Base-by-base conservation (phyloP, 2,329 filamentous ascomycete genomes). In the Lecanicillium sp. region DNA sequence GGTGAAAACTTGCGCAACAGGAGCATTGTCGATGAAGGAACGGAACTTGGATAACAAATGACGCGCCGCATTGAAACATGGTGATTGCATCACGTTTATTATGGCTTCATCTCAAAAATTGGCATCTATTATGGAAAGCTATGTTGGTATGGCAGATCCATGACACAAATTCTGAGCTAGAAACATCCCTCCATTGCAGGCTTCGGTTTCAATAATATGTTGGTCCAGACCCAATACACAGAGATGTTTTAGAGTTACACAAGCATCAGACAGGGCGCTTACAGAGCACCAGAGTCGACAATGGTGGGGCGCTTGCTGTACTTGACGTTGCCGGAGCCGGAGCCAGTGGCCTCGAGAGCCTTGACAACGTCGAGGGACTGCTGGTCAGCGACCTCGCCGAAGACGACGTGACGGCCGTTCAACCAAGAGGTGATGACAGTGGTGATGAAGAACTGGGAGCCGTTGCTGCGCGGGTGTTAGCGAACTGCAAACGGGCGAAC, bases 391-490 rank as follows among this genome's bases (percentile, higher is more conserved):
- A 90, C 85, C 73, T 87, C 75, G 65, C 87, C 88, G 71, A 90
- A 90, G 65, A 90, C 86, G 69, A 90, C 86, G 77, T 93, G 87
- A 68, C 85, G 85, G 64, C 80, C 81, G 67, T 93, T 79, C 58
- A 93, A 77, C 78, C 95, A 95, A 48, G 84, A 83, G 52, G 93
- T 97, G 52, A 83, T 78, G 43, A 95, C 89, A 49, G 91, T 97
- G 62, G 91, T 97, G 66, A 97, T 75, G 78, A 97, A 97, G 79
- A 97, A 97, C 71, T 97, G 91, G 44, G 88, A 95, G 62, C 93
- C 93, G 74, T 98, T 98, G 69, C 93, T 95, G 54, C 71, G 72
- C 72, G 73, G 15, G 71, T 73, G 42, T 60, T 35, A 58, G 60
- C 20, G n/a, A n/a, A n/a, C n/a, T n/a, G n/a, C n/a, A n/a, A n/a